Evolutionary conservation across 805 yeast species (phyloP), one percentile per base, ranked within the genome.

Genomic region (Metschnikowia dekortorum): DNA sequence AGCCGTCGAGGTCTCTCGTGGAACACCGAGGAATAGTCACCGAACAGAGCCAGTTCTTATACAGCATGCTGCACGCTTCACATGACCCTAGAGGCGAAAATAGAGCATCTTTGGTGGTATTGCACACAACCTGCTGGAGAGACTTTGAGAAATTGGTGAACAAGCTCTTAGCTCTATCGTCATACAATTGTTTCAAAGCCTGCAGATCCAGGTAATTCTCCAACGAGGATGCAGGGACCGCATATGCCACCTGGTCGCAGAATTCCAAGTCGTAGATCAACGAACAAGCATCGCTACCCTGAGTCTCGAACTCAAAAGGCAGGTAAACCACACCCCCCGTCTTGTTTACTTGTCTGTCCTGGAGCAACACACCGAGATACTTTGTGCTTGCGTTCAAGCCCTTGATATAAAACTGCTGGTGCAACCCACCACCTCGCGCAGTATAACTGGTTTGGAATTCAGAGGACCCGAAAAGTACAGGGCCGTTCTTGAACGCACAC

Each of bases 1-100:
- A 83, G 6, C 79, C 79, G 0, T 74, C 58, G 8, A 68, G 53
- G 6, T 78, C 62, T 11, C 63, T 55, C 11, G 85, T 82, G 1
- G 88, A 75, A 60, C 99, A 92, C 31, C 97, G 73, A 0, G 98
- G 98, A 6, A 92, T 87, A 0, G 89, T 74, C 4, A 89, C 89
- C 0, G 95, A 76, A 68, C 99, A 92, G 16, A 94, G 75, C 99
- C 99, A 92, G 59, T 84, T 76, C 59, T 81, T 82, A 65, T 92
- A 92, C 1, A 91, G 76, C 1, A 64, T 56, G 1, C 77, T 75
- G 64, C 99, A 92, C 60, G 88, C 83, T 11, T 71, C 75, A 61
- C 99, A 92, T 0, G 85, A 74, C 36, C 81, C 65, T 26, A 92
- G 61, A 8, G 96, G 89, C 0, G 97, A 88, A 65, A 78, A 92